Evolutionary conservation across 768 basidiomycete species (phyloP).

Genomic region (Phanerochaete sordida): DNA sequence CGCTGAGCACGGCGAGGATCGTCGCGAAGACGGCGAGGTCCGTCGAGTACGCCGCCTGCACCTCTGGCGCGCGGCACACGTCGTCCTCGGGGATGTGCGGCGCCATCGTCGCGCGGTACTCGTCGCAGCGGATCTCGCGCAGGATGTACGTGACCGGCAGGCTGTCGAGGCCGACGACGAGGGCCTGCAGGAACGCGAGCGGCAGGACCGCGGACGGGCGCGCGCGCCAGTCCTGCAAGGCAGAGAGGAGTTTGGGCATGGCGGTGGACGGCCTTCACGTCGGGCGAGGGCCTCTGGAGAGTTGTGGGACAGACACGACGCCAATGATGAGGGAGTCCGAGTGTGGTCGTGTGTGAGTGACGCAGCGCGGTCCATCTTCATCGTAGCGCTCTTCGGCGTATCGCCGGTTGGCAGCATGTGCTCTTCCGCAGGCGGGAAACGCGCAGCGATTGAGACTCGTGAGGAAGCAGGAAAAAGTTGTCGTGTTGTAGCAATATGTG

Average conservation of each 20-base stretch:
- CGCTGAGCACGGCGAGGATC: background rate
- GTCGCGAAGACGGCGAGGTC: background rate
- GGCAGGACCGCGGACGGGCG: background rate
- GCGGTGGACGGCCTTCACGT: background rate
- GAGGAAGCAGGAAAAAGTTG: too few species aligned
- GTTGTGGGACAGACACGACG: background rate
- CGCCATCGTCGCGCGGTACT: background rate
- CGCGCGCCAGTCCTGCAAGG: background rate
- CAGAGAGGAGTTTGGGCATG: background rate
- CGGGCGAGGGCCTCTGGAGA: background rate
- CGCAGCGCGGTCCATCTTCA: background rate
- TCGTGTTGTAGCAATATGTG: too few species aligned
- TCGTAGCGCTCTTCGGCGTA: background rate
- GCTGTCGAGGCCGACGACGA: background rate
- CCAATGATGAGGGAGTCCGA: background rate
- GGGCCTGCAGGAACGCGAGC: background rate
- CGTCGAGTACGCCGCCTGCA: constrained; percentile 3
- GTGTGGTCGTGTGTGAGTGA: background rate
- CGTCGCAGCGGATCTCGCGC: background rate
- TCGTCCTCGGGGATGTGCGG: background rate
- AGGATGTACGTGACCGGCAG: background rate
- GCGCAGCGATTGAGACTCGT: too few species aligned
- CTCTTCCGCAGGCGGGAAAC: background rate
- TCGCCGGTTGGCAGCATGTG: background rate
- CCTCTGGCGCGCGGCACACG: background rate